These are phyloP conservation scores for Hysterangium stoloniferum DNA, from an alignment of 768 basidiomycete genomes.

Conservation along the genomic window DNA sequence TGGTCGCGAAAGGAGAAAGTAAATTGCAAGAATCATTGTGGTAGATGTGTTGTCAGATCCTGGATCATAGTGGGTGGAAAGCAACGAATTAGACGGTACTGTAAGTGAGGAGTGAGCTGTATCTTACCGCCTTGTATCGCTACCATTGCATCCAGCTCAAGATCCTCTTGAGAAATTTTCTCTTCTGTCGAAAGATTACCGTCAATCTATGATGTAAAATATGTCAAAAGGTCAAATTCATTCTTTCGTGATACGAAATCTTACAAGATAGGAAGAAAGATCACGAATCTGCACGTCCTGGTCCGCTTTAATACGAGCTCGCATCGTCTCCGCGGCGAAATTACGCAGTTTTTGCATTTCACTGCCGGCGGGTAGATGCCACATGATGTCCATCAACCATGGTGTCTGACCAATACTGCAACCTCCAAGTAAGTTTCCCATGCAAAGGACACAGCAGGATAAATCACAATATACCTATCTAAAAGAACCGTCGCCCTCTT, in stretches of 20 bases:
- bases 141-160: conserved; percentile 13
- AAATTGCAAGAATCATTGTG: conserved; percentile 20
- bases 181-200: conserved; percentile 1
- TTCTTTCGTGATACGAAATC: not conserved
- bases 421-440: no score
- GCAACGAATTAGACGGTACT: not conserved
- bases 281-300: conserved; percentile 4
- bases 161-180: conserved; percentile 6
- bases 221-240: not conserved
- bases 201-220: not conserved
- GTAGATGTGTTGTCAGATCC: conserved; percentile 26
- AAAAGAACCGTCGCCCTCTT: conserved; percentile 20
- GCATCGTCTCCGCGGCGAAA: conserved; percentile 9
- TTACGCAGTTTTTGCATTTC: not conserved
- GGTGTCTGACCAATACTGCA: conserved; percentile 5
- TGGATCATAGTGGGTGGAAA: conserved; percentile 18
- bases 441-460: no score
- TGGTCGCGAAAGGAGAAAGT: conserved; percentile 20
- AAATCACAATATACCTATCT: conserved; percentile 19
- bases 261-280: conserved; percentile 8
- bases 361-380: conserved; percentile 7
- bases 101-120: not conserved
- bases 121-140: conserved; percentile 7
- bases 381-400: conserved; percentile 6
- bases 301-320: not conserved